phyloP scores from a whole-genome alignment of 2,329 filamentous ascomycete species.

The Diaporthe citri region DNA sequence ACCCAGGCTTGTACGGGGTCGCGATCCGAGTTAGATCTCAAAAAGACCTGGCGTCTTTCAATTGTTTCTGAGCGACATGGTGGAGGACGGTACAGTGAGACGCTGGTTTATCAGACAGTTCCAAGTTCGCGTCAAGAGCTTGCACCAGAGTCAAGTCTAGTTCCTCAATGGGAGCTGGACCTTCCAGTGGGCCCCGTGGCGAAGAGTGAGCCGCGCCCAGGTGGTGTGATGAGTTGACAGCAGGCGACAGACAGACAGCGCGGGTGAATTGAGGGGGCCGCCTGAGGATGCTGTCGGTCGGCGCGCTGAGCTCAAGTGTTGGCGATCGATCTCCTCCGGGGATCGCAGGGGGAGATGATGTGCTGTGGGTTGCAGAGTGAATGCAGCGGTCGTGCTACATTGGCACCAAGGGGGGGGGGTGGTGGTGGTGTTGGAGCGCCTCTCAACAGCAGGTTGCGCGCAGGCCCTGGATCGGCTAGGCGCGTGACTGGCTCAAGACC shows the following conservation, averaged over 20 bases:
- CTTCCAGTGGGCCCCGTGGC: neutral
- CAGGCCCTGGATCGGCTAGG: constrained; percentile 13
- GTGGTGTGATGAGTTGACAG: constrained; percentile 15
- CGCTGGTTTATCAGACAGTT: constrained; percentile 27
- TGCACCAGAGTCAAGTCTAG: neutral
- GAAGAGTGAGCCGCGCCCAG: constrained; percentile 8
- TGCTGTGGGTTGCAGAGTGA: constrained; percentile 30
- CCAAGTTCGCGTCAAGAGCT: constrained; percentile 17
- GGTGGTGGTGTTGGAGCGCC: neutral
- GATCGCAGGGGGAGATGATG: constrained; percentile 24
- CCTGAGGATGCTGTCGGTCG: constrained; percentile 16
- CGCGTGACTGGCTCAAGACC: constrained; percentile 28
- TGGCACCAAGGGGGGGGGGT: neutral
- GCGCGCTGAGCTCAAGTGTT: constrained; percentile 24
- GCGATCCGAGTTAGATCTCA: constrained; percentile 38
- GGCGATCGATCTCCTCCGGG: constrained; percentile 19
- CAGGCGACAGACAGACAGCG: constrained; percentile 11
- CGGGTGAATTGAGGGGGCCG: constrained; percentile 5
- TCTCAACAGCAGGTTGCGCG: constrained; percentile 22
- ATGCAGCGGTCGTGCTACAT: constrained; percentile 38
- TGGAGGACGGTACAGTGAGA: constrained; percentile 33
- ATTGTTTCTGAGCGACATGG: constrained; percentile 41
- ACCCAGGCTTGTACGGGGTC: constrained; percentile 16
- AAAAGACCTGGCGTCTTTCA: constrained; percentile 41
- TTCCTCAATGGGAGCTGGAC: neutral